phyloP scores from a whole-genome alignment of 2,329 filamentous ascomycete species.

The Ambrosiella xylebori region DNA sequence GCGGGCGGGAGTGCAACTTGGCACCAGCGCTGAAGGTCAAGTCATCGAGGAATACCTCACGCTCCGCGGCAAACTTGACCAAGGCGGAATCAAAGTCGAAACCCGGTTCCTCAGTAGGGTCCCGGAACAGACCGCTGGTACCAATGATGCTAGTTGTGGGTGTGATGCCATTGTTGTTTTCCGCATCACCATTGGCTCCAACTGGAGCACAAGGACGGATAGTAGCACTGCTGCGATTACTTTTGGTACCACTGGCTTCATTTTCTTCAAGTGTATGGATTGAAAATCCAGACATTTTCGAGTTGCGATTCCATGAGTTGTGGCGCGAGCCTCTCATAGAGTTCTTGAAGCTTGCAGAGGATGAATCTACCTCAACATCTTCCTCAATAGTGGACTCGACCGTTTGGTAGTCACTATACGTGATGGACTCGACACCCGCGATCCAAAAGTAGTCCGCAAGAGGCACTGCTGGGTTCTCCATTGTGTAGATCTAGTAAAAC shows the following conservation, averaged over 20 bases:
- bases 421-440: slow-evolving; percentile 50
- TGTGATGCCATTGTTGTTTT: slow-evolving; percentile 6
- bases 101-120: slow-evolving; percentile 26
- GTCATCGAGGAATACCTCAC: slow-evolving; percentile 85
- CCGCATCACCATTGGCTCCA: slow-evolving; percentile 10
- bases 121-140: slow-evolving; percentile 22
- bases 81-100: slow-evolving; percentile 90
- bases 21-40: slow-evolving; percentile 75
- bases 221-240: slow-evolving; percentile 49
- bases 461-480: slow-evolving; percentile 45
- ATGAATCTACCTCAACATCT: slow-evolving; percentile 33
- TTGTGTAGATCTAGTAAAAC: slow-evolving; percentile 17
- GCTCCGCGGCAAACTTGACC: slow-evolving; percentile 85
- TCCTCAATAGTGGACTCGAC: slow-evolving; percentile 45
- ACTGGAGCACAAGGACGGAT: slow-evolving; percentile 30
- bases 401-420: slow-evolving; percentile 35
- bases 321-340: slow-evolving; percentile 42
- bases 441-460: slow-evolving; percentile 65
- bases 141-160: slow-evolving; percentile 19
- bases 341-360: slow-evolving; percentile 20
- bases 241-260: slow-evolving; percentile 36
- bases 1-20: slow-evolving; percentile 49
- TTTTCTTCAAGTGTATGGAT: slow-evolving; percentile 39
- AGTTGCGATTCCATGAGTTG: slow-evolving; percentile 41
- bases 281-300: slow-evolving; percentile 36